phyloP scores from a whole-genome alignment of 78 protist genomes.

The Bodo saltans region DNA sequence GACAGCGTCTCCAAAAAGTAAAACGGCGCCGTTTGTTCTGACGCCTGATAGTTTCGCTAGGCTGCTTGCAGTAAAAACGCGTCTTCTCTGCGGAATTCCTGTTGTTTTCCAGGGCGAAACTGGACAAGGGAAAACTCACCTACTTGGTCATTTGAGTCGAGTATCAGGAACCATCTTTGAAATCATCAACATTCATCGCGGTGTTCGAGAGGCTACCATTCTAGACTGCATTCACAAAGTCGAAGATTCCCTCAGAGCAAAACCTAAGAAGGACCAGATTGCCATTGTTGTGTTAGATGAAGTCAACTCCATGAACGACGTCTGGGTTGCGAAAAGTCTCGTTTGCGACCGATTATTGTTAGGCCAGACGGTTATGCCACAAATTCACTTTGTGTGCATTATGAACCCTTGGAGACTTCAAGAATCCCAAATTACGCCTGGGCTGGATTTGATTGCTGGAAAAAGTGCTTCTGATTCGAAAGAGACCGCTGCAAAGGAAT shows the following conservation, averaged over 20 bases:
- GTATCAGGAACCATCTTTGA: slow-evolving; percentile 28
- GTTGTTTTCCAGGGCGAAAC: slow-evolving; percentile 28
- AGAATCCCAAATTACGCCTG: not conserved
- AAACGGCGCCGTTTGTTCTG: not conserved
- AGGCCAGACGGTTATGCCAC: slow-evolving; percentile 17
- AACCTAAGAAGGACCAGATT: too few relatives aligned
- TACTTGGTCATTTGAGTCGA: not conserved
- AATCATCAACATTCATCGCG: slow-evolving; percentile 33
- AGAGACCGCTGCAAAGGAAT: not conserved
- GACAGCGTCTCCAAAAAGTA: not conserved
- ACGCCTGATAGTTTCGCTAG: slow-evolving; percentile 32
- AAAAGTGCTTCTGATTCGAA: too few relatives aligned
- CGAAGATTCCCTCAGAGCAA: too few relatives aligned
- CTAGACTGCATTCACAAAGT: too few relatives aligned
- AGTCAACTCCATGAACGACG: slow-evolving; percentile 14
- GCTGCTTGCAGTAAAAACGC: slow-evolving; percentile 21
- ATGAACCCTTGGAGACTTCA: slow-evolving; percentile 37
- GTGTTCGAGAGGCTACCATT: too few relatives aligned
- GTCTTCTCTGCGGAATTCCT: slow-evolving; percentile 28
- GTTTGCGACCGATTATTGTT: slow-evolving; percentile 19
- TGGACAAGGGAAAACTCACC: slow-evolving; percentile 37
- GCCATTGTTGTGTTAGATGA: slow-evolving; percentile 32
- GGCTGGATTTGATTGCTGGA: too few relatives aligned
- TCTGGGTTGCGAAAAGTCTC: slow-evolving; percentile 35
- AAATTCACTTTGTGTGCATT: slow-evolving; percentile 8